A percentile compares a stretch with the other conserved stretches of the same genome.
Evolutionary conservation across 352 stramenopile genomes (phyloP).

Genomic region (Globisporangium heterothallicum): DNA sequence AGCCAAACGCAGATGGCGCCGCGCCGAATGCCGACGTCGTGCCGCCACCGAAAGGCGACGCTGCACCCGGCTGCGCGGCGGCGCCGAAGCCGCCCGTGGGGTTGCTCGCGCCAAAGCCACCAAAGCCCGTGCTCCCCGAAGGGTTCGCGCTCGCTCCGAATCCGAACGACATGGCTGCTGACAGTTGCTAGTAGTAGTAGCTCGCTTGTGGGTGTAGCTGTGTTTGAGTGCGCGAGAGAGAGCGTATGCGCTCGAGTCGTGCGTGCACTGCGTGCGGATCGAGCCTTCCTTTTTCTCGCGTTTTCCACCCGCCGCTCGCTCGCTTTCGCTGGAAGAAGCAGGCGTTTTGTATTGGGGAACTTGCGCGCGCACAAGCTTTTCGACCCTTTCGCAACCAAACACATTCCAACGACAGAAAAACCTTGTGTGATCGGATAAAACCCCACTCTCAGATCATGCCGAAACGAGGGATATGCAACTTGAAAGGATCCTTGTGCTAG

Average conservation of each 20-base stretch:
- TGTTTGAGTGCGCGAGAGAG: slow-evolving; percentile 1
- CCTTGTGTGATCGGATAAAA: not conserved
- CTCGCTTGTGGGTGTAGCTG: not conserved
- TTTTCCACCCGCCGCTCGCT: not conserved
- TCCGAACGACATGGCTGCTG: slow-evolving; percentile 39
- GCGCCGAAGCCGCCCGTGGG: slow-evolving; percentile 29
- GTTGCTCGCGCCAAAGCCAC: slow-evolving; percentile 24
- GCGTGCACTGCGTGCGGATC: not conserved
- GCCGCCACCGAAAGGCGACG: slow-evolving; percentile 43
- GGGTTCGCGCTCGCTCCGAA: slow-evolving; percentile 36
- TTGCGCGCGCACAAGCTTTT: not conserved
- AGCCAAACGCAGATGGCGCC: slow-evolving; percentile 38
- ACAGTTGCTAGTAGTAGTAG: not conserved
- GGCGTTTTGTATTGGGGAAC: no score
- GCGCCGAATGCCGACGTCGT: slow-evolving; percentile 22
- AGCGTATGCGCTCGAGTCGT: not conserved
- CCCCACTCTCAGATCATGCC: not conserved
- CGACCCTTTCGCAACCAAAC: slow-evolving; percentile 7
- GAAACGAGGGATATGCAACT: not conserved
- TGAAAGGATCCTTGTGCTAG: no score
- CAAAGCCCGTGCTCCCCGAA: slow-evolving; percentile 41
- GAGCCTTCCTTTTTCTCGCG: not conserved
- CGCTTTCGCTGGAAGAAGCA: no score
- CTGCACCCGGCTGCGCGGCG: slow-evolving; percentile 23
- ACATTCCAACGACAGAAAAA: not conserved